phyloP scores from a whole-genome alignment of 352 stramenopile species.

The Lagenidium sp. region DNA sequence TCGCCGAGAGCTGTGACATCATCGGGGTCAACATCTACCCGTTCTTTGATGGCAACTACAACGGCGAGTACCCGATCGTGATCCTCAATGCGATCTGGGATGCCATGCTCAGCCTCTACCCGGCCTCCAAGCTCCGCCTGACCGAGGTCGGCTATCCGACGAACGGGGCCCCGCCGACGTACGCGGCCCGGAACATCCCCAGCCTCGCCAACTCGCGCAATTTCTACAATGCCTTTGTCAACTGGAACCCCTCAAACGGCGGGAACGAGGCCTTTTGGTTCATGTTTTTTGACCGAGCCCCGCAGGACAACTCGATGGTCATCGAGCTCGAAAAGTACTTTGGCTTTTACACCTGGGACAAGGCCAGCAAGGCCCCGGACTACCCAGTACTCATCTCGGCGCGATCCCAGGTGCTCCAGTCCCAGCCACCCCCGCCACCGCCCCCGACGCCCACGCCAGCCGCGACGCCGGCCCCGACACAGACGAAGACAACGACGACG shows the following conservation, averaged over 20 bases:
- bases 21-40: slow-evolving; percentile 77
- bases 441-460: slow-evolving; percentile 1
- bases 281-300: slow-evolving; percentile 62
- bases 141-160: slow-evolving; percentile 64
- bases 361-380: slow-evolving; percentile 21
- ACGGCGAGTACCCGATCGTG: slow-evolving; percentile 22
- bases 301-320: slow-evolving; percentile 35
- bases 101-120: slow-evolving; percentile 34
- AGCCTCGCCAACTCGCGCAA: slow-evolving; percentile 31
- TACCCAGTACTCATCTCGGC: slow-evolving; percentile 24
- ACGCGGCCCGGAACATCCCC: slow-evolving; percentile 33
- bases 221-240: slow-evolving; percentile 57
- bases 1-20: slow-evolving; percentile 54
- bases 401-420: not conserved
- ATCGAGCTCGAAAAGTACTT: slow-evolving; percentile 62
- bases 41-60: slow-evolving; percentile 62
- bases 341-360: slow-evolving; percentile 51
- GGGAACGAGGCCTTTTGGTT: slow-evolving; percentile 70
- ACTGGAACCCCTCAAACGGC: slow-evolving; percentile 37
- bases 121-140: slow-evolving; percentile 39
- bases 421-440: not conserved
- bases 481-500: not conserved
- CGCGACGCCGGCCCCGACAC: slow-evolving; percentile 5
- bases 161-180: slow-evolving; percentile 17
- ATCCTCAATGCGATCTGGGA: slow-evolving; percentile 57